Evolutionary conservation across 2,329 filamentous ascomycete species (phyloP).

Genomic region (Stagonosporopsis cucurbitacearum): DNA sequence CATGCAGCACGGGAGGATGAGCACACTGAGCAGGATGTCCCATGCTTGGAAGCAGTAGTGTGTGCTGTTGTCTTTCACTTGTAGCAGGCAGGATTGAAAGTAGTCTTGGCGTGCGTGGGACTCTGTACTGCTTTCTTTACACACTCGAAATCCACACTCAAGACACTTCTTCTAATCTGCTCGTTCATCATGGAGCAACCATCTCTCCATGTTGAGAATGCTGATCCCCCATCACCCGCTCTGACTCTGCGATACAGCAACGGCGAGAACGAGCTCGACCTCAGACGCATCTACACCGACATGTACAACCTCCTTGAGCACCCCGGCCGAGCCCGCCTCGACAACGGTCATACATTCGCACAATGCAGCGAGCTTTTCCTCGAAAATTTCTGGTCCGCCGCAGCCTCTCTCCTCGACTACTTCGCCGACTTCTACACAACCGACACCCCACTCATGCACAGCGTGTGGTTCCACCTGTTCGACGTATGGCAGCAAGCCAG

Average conservation of each 20-base stretch:
- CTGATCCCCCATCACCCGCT: conserved; percentile 4
- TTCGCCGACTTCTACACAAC: conserved; percentile 34
- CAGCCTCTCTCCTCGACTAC: conserved; percentile 38
- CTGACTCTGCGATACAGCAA: conserved; percentile 20
- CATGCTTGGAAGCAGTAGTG: conserved; percentile 29
- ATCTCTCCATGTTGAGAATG: conserved; percentile 24
- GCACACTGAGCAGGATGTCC: conserved; percentile 71
- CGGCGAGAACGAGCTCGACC: conserved; percentile 26
- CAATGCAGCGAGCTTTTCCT: conserved; percentile 5
- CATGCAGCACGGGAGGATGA: conserved; percentile 72
- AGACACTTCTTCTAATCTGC: neutral
- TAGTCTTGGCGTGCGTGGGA: neutral
- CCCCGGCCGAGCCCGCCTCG: neutral
- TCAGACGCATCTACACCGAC: conserved; percentile 20
- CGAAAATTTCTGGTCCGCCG: conserved; percentile 23
- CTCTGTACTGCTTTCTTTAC: neutral
- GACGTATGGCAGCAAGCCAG: conserved; percentile 22
- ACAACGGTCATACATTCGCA: neutral
- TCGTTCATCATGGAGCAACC: conserved; percentile 14
- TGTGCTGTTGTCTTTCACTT: conserved; percentile 1
- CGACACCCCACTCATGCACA: conserved; percentile 33
- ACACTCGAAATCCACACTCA: neutral
- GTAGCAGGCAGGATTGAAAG: neutral
- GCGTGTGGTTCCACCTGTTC: conserved; percentile 38
- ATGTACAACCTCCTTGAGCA: conserved; percentile 22